A percentile compares a stretch with the other conserved stretches of the same genome.
These are phyloP conservation scores for Pichia nakasei DNA, from an alignment of 805 yeast species.

Conservation along the genomic window DNA sequence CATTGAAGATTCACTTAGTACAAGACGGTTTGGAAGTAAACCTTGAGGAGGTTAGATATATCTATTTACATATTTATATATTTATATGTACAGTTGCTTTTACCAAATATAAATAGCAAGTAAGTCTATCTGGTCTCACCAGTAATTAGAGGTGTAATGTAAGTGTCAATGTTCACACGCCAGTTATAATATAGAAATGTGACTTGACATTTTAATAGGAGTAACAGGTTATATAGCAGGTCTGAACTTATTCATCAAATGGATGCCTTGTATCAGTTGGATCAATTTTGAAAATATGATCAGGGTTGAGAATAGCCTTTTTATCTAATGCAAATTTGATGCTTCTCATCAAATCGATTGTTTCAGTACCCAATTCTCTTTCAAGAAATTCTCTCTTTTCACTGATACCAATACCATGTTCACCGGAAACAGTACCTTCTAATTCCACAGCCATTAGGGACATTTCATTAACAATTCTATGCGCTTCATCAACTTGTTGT, in stretches of 20 bases:
- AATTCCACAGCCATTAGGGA: constrained; percentile 54
- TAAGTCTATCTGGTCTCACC: too few relatives aligned
- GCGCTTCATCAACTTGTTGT: constrained; percentile 38
- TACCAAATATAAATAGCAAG: too few relatives aligned
- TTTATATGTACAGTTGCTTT: too few relatives aligned
- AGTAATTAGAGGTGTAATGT: too few relatives aligned
- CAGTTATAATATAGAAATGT: too few relatives aligned
- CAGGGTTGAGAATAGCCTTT: constrained; percentile 65
- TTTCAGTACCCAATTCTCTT: constrained; percentile 57
- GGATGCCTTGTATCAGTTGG: constrained; percentile 31
- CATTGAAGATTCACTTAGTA: too few relatives aligned
- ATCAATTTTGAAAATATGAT: constrained; percentile 65
- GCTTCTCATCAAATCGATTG: constrained; percentile 65
- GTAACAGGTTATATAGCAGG: too few relatives aligned
- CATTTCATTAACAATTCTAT: constrained; percentile 48
- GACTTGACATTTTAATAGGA: too few relatives aligned
- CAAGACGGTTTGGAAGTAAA: too few relatives aligned
- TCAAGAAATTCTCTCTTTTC: constrained; percentile 50
- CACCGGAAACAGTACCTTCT: constrained; percentile 84
- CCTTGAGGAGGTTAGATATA: too few relatives aligned
- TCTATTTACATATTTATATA: too few relatives aligned
- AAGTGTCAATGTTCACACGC: too few relatives aligned
- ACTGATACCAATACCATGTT: constrained; percentile 80
- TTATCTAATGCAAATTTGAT: constrained; percentile 70
- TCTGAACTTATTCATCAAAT: constrained; percentile 10